Evolutionary conservation across 1,284 basidiomycete genomes (phyloP).

Genomic region (Ceratobasidium sp.): DNA sequence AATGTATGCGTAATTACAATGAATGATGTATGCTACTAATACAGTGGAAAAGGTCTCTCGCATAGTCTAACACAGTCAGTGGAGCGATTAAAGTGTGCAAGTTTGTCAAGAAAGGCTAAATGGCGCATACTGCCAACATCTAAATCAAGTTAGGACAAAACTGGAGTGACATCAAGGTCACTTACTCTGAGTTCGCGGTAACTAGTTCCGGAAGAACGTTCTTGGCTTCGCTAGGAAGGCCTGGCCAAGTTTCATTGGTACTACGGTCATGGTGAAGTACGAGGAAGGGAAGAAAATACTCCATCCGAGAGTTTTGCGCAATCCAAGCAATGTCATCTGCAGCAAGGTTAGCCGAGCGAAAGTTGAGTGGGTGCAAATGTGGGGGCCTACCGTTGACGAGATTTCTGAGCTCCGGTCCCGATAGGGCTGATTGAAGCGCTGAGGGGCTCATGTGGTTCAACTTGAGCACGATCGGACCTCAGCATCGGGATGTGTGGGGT

Average conservation of each 20-base stretch:
- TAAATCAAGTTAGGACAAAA: not conserved
- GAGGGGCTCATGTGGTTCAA: constrained; percentile 20
- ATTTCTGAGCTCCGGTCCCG: constrained; percentile 13
- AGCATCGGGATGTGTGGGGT: not conserved
- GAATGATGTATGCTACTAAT: no score
- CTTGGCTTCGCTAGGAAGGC: constrained; percentile 15
- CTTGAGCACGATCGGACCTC: not conserved
- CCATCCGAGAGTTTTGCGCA: constrained; percentile 23
- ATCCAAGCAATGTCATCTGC: constrained; percentile 29
- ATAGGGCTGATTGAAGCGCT: not conserved
- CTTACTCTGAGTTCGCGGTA: constrained; percentile 3
- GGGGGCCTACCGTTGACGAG: constrained; percentile 12
- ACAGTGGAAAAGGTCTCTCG: no score
- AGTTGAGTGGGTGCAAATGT: not conserved
- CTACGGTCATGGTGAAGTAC: constrained; percentile 30
- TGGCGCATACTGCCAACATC: not conserved
- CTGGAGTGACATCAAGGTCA: no score
- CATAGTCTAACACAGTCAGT: no score
- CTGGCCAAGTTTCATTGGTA: constrained; percentile 23
- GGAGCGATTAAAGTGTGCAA: no score
- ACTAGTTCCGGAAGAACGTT: constrained; percentile 1
- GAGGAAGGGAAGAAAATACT: constrained; percentile 22
- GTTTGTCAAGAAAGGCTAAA: no score
- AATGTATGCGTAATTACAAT: no score
- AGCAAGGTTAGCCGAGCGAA: not conserved